Conservation (phyloP, 768 basidiomycete genomes). For the Russula brevipes region DNA sequence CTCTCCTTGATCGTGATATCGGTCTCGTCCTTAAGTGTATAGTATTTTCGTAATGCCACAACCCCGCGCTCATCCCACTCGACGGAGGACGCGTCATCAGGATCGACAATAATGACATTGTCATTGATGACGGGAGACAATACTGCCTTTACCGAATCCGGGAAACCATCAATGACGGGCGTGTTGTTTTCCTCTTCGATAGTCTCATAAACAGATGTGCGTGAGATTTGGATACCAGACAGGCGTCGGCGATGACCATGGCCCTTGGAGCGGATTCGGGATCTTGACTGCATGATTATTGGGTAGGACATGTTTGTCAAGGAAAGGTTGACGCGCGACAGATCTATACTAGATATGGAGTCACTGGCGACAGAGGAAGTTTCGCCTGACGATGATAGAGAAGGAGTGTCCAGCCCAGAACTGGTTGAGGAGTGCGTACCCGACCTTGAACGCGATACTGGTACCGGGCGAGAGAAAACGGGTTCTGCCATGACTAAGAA, state of each 20-base stretch:
- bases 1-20: conserved; percentile 64
- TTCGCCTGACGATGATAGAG: conserved; percentile 57
- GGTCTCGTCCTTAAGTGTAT: conserved; percentile 64
- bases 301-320: conserved; percentile 55
- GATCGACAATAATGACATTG: conserved; percentile 48
- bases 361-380: conserved; percentile 63
- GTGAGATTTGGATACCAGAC: conserved; percentile 57
- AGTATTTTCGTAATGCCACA: conserved; percentile 57
- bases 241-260: conserved; percentile 67
- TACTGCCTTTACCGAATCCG: conserved; percentile 9
- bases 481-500: conserved; percentile 39
- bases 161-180: conserved; percentile 23
- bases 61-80: conserved; percentile 69
- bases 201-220: conserved; percentile 71
- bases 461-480: conserved; percentile 57
- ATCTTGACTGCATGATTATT: conserved; percentile 37
- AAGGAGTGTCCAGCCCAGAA: conserved; percentile 67
- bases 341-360: conserved; percentile 67
- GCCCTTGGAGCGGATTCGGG: conserved; percentile 51
- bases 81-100: conserved; percentile 43
- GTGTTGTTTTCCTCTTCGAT: conserved; percentile 60
- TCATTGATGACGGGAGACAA: conserved; percentile 17
- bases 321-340: conserved; percentile 52
- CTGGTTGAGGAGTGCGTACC: conserved; percentile 59
- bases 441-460: conserved; percentile 52